Evolutionary conservation across 2,329 filamentous ascomycete species (phyloP).

Genomic region (Fusarium tuaranense): DNA sequence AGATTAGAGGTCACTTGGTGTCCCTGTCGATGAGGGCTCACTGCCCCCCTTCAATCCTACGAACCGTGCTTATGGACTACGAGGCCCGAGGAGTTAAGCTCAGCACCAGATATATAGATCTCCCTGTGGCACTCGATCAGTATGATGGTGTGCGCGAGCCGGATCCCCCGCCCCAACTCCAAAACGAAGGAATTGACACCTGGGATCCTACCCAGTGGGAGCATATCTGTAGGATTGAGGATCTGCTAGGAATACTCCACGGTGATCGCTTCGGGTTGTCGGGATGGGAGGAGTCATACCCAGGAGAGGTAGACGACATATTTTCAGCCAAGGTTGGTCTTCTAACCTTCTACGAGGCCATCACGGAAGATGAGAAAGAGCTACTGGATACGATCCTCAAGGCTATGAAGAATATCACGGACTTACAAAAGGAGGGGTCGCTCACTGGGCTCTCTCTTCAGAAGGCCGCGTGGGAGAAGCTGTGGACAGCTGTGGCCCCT

Average conservation of each 20-base stretch:
- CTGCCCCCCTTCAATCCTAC: not conserved
- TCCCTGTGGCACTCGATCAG: not conserved
- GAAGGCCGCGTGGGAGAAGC: not conserved
- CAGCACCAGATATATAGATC: not conserved
- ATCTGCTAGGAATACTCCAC: not conserved
- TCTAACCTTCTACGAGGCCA: conserved; percentile 14
- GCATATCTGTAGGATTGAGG: not conserved
- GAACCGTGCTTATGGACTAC: not conserved
- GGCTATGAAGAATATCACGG: not conserved
- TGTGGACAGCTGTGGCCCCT: not conserved
- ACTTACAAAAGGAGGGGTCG: not conserved
- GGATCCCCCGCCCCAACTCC: not conserved
- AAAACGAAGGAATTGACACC: not conserved
- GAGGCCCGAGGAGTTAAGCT: not conserved
- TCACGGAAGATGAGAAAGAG: conserved; percentile 4
- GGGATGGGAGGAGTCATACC: not conserved
- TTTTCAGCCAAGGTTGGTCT: conserved; percentile 22
- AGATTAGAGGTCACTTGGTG: not conserved
- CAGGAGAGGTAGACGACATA: conserved; percentile 9
- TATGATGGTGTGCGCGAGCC: not conserved
- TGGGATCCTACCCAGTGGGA: not conserved
- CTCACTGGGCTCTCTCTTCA: not conserved
- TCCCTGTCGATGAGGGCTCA: not conserved
- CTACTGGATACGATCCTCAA: not conserved
- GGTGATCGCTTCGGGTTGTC: not conserved